phyloP scores from a whole-genome alignment of 140 eudicot species.

The Senecio squalidus region DNA sequence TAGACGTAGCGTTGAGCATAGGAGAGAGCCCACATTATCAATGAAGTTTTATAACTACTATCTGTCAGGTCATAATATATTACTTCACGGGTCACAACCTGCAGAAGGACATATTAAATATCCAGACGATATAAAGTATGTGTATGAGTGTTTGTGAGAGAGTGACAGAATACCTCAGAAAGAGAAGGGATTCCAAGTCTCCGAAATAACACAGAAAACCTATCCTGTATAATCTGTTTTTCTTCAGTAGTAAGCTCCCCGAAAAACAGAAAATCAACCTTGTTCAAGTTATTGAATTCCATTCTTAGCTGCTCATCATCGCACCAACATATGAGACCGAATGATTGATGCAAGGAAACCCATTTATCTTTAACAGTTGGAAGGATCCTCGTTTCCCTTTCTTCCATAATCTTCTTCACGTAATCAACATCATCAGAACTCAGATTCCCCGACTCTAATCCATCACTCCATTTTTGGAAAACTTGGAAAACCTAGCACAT shows the following conservation, averaged over 20 bases:
- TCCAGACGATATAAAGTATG: too few species aligned
- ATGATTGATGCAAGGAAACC: constrained; percentile 68
- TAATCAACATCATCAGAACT: not conserved
- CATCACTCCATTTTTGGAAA: not conserved
- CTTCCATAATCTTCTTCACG: not conserved
- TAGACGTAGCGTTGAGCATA: constrained; percentile 4
- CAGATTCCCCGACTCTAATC: not conserved
- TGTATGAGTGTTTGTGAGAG: too few species aligned
- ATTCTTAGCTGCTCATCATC: constrained; percentile 55
- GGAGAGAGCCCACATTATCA: constrained; percentile 64
- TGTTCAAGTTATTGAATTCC: constrained; percentile 50
- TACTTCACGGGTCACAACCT: constrained; percentile 14
- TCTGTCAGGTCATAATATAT: not conserved
- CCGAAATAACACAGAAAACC: not conserved
- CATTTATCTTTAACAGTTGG: constrained; percentile 72
- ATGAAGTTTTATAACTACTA: not conserved
- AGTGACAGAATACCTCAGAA: constrained; percentile 44
- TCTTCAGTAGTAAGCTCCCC: constrained; percentile 47
- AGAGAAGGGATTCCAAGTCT: constrained; percentile 50
- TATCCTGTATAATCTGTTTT: constrained; percentile 26
- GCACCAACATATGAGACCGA: constrained; percentile 68
- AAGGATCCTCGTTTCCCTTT: constrained; percentile 28
- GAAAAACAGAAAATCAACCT: constrained; percentile 55
- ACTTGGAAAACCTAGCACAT: constrained; percentile 45
- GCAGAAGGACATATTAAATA: constrained; percentile 43